Conservation (phyloP, 352 stramenopile genomes). For the Globisporangium paroecandrum region DNA sequence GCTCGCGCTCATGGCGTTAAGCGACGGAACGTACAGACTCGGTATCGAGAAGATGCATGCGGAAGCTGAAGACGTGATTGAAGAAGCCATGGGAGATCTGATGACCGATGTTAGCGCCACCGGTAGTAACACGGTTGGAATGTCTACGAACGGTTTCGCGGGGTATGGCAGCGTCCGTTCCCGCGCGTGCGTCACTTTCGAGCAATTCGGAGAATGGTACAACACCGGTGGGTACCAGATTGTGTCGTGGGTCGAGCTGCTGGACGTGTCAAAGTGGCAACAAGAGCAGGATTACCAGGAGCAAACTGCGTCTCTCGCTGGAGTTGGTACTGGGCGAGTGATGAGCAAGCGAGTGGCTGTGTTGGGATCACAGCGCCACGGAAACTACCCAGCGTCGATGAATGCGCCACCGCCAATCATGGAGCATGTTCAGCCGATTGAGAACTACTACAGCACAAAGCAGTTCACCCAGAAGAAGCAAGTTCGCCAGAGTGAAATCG, state of each 20-base stretch:
- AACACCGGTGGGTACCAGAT: constrained; percentile 78
- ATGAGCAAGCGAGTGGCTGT: constrained; percentile 27
- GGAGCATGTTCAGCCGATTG: constrained; percentile 61
- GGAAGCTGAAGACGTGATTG: constrained; percentile 83
- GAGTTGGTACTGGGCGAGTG: constrained; percentile 19
- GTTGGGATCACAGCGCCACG: constrained; percentile 58
- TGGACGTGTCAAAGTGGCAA: constrained; percentile 83
- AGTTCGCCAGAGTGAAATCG: constrained; percentile 81
- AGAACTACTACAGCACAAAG: constrained; percentile 40
- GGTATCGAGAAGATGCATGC: constrained; percentile 85
- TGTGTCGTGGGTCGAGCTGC: constrained; percentile 83
- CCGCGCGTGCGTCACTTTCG: constrained; percentile 78
- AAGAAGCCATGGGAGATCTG: constrained; percentile 82
- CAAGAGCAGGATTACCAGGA: constrained; percentile 73
- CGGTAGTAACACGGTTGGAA: constrained; percentile 20
- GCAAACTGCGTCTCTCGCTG: constrained; percentile 28
- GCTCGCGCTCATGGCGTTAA: constrained; percentile 82
- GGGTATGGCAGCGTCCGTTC: constrained; percentile 67
- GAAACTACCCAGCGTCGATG: constrained; percentile 33
- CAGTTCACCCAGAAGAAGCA: constrained; percentile 61
- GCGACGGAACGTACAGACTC: constrained; percentile 74
- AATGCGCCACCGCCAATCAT: constrained; percentile 25
- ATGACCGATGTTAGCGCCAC: constrained; percentile 75
- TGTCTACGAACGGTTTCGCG: constrained; percentile 38
- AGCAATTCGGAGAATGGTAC: constrained; percentile 90